Evolutionary conservation across 768 basidiomycete species (phyloP), one percentile per base, ranked within the genome.

Genomic region (Lactarius quietus): DNA sequence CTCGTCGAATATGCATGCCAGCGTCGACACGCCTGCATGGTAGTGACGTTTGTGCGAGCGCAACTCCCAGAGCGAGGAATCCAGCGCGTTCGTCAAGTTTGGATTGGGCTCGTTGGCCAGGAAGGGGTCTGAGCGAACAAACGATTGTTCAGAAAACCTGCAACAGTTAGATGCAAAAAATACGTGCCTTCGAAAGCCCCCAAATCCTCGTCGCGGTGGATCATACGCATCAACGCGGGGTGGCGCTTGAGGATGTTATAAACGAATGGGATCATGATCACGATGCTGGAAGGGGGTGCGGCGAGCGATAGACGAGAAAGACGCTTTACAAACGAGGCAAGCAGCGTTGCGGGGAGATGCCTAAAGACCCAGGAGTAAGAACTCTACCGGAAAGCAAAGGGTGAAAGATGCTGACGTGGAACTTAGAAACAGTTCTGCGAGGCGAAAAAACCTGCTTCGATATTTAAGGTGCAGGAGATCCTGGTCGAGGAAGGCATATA

Each of bases 241-340:
- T 98, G 96, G 10, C 84, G 80, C 74, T 97, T 97, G 70, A 99
- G 83, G 59, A 95, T 80, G 72, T 98, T 98, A 78, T 98, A 98
- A 8, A 89, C 87, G 77, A 98, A 92, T 2, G 97, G 95, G 51
- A 99, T 85, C 71, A 92, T 79, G 81, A 95, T 89, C 63, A 99
- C 82, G 35, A 97, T 87, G 0, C 91, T 95, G 17, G 95, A 87
- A 9, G 97, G 95, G 0, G 95, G 92, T 0, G 95, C 93, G 35
- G 80, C 79, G 14, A 98, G 81, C 9, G 93, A 89, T 3, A 98
- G 81, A 15, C 92, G 85, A 3, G 94, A 85, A 35, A 99, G 82
- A 6, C 93, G 87, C 75, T 98, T 98, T 72, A 97, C 81, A 75
- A 98, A 98, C 0, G 96, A 94, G 8, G 96, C 96, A 28, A 98